Evolutionary conservation across 1,284 basidiomycete genomes (phyloP).

Genomic region (Sporisorium sorghi): DNA sequence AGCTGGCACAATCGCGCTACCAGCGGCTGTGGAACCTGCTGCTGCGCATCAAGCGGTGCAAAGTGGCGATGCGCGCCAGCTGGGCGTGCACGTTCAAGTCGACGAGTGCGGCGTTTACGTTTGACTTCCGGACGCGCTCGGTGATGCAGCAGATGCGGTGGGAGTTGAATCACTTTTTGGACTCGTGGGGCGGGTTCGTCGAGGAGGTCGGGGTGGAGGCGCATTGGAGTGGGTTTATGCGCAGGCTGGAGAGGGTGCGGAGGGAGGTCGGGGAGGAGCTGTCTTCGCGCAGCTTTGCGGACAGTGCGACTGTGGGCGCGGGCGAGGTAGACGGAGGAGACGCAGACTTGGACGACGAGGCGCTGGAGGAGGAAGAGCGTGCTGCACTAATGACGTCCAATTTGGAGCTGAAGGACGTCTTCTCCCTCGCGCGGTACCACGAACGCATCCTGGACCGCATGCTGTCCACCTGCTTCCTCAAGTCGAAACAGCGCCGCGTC

Average conservation of each 20-base stretch:
- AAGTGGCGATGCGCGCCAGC: conserved; percentile 41
- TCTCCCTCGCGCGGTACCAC: conserved; percentile 55
- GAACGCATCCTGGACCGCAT: conserved; percentile 55
- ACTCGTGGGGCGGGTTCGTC: conserved; percentile 32
- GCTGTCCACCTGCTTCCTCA: conserved; percentile 52
- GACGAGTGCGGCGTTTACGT: conserved; percentile 30
- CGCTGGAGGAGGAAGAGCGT: conserved; percentile 32
- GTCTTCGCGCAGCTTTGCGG: background rate
- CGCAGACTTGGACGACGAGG: conserved; percentile 39
- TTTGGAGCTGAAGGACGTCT: conserved; percentile 56
- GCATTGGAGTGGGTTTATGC: conserved; percentile 44
- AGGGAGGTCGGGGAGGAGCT: conserved; percentile 39
- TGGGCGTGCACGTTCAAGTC: conserved; percentile 35
- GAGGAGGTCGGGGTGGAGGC: conserved; percentile 41
- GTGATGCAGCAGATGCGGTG: conserved; percentile 41
- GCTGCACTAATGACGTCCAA: conserved; percentile 29
- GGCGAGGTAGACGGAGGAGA: conserved; percentile 12
- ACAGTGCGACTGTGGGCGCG: background rate
- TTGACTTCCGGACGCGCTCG: conserved; percentile 23
- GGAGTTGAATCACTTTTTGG: conserved; percentile 36
- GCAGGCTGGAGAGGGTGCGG: conserved; percentile 26
- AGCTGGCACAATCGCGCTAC: conserved; percentile 45
- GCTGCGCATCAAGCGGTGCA: conserved; percentile 49
- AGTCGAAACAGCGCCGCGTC: conserved; percentile 31
- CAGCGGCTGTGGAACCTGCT: conserved; percentile 58